Evolutionary conservation across 768 basidiomycete genomes (phyloP).

Genomic region (Tubosaeta brunneosetosa): DNA sequence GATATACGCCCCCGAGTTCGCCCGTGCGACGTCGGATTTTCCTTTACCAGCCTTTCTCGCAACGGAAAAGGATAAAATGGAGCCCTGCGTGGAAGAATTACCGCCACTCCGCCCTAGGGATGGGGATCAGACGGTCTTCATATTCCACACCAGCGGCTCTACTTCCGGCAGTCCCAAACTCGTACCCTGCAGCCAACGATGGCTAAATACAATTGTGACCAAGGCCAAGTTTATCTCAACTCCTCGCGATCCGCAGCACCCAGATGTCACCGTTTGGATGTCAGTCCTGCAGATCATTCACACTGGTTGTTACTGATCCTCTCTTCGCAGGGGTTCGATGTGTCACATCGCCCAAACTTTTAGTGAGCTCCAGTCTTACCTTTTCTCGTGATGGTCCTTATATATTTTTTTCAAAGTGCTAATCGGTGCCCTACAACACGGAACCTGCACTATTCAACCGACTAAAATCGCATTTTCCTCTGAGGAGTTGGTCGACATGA

Average conservation of each 20-base stretch:
- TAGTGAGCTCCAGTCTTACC: conserved; percentile 44
- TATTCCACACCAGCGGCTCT: conserved; percentile 80
- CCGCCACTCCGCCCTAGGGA: conserved; percentile 37
- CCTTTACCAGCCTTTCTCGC: conserved; percentile 48
- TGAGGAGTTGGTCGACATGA: conserved; percentile 69
- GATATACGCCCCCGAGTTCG: conserved; percentile 58
- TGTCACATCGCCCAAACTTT: conserved; percentile 76
- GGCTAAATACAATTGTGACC: conserved; percentile 56
- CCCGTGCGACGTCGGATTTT: conserved; percentile 38
- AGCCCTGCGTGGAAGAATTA: conserved; percentile 34
- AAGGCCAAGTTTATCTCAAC: conserved; percentile 53
- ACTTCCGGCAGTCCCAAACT: conserved; percentile 83
- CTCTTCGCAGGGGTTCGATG: conserved; percentile 65
- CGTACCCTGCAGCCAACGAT: conserved; percentile 63
- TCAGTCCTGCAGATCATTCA: conserved; percentile 35
- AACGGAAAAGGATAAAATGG: conserved; percentile 37
- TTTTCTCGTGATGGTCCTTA: conserved; percentile 21
- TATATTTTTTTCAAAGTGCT: conserved; percentile 44
- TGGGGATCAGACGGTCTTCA: conserved; percentile 48
- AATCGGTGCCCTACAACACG: conserved; percentile 66
- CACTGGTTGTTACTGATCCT: conserved; percentile 30
- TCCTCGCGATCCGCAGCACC: conserved; percentile 46
- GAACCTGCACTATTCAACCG: conserved; percentile 68
- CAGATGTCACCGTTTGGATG: conserved; percentile 74
- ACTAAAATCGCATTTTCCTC: conserved; percentile 61